Evolutionary conservation across 2,329 filamentous ascomycete genomes (phyloP).

Genomic region (Beauveria scarabaeidicola): DNA sequence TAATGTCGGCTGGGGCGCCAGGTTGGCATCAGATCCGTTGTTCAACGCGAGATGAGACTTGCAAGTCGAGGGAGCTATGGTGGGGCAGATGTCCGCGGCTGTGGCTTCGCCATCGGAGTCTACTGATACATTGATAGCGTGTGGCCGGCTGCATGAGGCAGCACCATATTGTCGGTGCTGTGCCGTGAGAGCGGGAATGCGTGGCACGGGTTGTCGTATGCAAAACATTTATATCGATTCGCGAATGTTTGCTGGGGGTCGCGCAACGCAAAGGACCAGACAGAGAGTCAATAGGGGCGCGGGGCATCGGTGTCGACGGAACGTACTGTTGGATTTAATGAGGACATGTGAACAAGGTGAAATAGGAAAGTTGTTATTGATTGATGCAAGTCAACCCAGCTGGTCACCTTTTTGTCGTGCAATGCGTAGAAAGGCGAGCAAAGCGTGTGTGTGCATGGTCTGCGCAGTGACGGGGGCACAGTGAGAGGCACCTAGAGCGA

Average conservation of each 20-base stretch:
- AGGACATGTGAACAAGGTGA: background rate
- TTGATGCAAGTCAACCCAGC: background rate
- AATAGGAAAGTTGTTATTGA: background rate
- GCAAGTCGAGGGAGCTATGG: background rate
- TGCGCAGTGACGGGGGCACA: background rate
- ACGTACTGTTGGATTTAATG: too few relatives aligned
- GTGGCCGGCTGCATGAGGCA: background rate
- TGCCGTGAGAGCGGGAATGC: background rate
- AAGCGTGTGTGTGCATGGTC: background rate
- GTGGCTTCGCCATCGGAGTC: background rate
- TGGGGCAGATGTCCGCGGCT: background rate
- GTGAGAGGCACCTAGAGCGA: constrained; percentile 1
- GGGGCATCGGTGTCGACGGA: background rate
- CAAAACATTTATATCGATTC: constrained; percentile 4
- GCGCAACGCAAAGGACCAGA: background rate
- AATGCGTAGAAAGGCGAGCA: background rate
- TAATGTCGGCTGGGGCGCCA: background rate
- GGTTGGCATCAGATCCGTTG: background rate
- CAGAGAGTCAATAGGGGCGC: too few relatives aligned
- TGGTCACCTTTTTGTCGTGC: too few relatives aligned
- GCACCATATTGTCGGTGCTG: background rate
- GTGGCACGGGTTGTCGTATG: background rate
- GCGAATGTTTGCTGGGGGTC: constrained; percentile 3
- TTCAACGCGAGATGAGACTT: background rate
- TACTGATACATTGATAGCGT: background rate